A percentile compares a stretch with the other conserved stretches of the same genome.
These are phyloP conservation scores for Pseudopediastrum boryanum DNA, from an alignment of 139 green algal species.

Conservation along the genomic window DNA sequence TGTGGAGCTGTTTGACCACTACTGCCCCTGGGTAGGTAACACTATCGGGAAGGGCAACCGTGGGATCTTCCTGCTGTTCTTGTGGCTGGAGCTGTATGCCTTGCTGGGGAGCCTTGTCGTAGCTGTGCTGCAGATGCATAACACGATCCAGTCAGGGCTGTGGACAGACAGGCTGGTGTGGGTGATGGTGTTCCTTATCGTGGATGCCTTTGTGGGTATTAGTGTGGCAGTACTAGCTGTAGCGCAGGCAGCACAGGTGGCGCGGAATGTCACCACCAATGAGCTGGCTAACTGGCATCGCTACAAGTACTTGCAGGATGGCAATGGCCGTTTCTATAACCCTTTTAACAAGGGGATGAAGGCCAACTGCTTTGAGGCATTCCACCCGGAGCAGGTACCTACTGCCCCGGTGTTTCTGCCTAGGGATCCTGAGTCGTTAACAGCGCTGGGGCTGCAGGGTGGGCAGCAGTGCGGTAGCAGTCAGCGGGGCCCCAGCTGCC, in stretches of 20 bases:
- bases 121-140: constrained; percentile 52
- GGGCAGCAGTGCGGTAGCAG: too few species aligned
- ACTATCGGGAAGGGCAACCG: constrained; percentile 82
- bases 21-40: constrained; percentile 96
- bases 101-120: constrained; percentile 51
- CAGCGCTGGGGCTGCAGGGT: too few species aligned
- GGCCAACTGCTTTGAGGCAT: constrained; percentile 60
- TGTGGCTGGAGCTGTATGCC: constrained; percentile 84
- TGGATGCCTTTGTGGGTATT: constrained; percentile 82
- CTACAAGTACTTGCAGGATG: constrained; percentile 84
- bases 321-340: constrained; percentile 80
- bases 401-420: too few species aligned
- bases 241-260: constrained; percentile 78
- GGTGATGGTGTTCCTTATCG: constrained; percentile 80
- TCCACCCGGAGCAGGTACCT: constrained; percentile 46
- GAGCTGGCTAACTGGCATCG: constrained; percentile 95
- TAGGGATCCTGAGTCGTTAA: too few species aligned
- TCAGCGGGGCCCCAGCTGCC: too few species aligned
- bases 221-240: constrained; percentile 80
- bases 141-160: background rate
- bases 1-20: constrained; percentile 96
- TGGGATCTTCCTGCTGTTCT: constrained; percentile 85
- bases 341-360: constrained; percentile 84
- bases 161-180: constrained; percentile 35
- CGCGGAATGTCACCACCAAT: constrained; percentile 96